Base-by-base conservation (phyloP, 192 early-diverging fungal species). In the Podila epicladia region DNA sequence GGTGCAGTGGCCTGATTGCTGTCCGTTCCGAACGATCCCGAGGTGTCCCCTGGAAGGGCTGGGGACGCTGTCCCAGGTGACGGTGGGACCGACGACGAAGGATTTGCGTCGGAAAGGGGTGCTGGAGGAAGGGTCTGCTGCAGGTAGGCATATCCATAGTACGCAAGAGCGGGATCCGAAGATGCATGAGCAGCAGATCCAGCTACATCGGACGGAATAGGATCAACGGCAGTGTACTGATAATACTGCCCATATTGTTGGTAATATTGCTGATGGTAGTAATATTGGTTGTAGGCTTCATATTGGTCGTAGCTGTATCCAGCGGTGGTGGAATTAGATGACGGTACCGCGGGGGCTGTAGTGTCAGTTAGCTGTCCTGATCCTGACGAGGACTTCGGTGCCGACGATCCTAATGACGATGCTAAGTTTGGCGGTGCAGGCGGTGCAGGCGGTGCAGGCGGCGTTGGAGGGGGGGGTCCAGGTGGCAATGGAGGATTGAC, bases 401-500 rank as follows among this genome's bases (percentile, higher is more conserved):
- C 12, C 15, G 53, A 24, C 17, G 64, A 20, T 19, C 2, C 22
- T 32, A 29, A 28, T 15, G 66, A 51, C 9, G 75, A 41, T n/a
- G 77, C 65, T 45, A 45, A 17, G 41, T 3, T 45, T 22, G 77
- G 62, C 15, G 41, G 58, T 45, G 50, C 51, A 29, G 58, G 38
- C 7, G 58, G 8, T 31, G 64, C 29, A n/a, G 77, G 62, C 15
- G 41, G 58, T 45, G 50, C 51, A 29, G 58, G 38, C 7, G 58
- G 8, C 24, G 64, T 22, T 65, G 60, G 58, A 62, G 74, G 71
- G 9, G 76, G 70, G n/a, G 75, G 77, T 1, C 77, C 77, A 58
- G 63, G 33, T 19, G 83, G 83, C 51, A 85, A 55, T 24, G 83
- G 83, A 19, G 83, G 83, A 37, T 85, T 85, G 28, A 64, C 55